Base-by-base conservation (phyloP, 768 basidiomycete species). In the Sporobolomyces roseus region DNA sequence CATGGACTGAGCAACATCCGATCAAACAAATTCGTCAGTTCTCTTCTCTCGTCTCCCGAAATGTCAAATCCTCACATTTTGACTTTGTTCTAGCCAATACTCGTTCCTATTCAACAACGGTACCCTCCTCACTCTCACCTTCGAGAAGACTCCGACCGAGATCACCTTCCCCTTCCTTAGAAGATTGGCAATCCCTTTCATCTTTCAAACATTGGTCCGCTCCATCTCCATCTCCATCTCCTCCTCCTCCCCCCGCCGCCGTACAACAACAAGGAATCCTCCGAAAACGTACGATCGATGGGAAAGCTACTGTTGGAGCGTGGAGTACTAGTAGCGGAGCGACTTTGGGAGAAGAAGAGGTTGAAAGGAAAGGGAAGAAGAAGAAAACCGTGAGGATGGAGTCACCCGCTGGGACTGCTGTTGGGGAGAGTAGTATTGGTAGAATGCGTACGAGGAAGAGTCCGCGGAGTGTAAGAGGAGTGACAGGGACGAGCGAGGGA, bases 301-400 rank as follows among this genome's bases (percentile, higher is more conserved):
- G 52, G 21, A 32, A 19, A 33, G 27, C 52, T 4, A 33, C 30
- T 5, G 52, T 17, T n/a, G 52, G 52, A 53, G 52, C 52, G 14
- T 53, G 52, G 52, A 36, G 9, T 17, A 17, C 52, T 19, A 41
- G 36, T 14, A 4, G 19, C 8, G 21, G 13, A 4, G 41, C 10
- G 23, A 36, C 6, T 14, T 19, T n/a, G 5, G 6, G 9, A 13
- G 36, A 27, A 21, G 19, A 27, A 38, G 36, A 23, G 35, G 17
- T n/a, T n/a, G n/a, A 55, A 7, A 25, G 41, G 35, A 6, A 23
- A 36, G 7, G 17, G 23, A 58, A 58, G 16, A 7, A 29, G 9
- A 30, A 29, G 56, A 58, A 58, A 29, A 25, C 25, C 21, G 56
- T 58, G 25, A 58, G 56, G 41, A 21, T 58, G 8, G 56, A 45